phyloP scores from a whole-genome alignment of 2,329 filamentous ascomycete species.

The Colletotrichum limetticola region DNA sequence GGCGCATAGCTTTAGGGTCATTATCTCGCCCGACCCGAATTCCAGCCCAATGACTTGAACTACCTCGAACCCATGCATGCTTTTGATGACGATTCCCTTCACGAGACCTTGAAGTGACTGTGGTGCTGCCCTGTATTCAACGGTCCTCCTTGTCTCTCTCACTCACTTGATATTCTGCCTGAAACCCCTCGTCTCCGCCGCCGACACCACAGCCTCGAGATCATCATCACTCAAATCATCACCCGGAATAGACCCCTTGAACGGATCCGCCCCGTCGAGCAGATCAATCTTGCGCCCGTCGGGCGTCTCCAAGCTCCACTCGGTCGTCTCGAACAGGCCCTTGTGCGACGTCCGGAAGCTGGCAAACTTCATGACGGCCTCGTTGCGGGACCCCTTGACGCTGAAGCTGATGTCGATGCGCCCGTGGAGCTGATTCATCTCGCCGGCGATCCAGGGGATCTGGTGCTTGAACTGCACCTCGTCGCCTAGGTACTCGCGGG shows the following conservation, averaged over 20 bases:
- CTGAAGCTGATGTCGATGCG: conserved; percentile 87
- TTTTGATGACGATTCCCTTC: neutral
- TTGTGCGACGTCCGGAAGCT: conserved; percentile 74
- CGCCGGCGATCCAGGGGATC: conserved; percentile 85
- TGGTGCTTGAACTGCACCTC: conserved; percentile 83
- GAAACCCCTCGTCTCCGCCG: conserved; percentile 59
- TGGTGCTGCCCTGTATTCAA: neutral
- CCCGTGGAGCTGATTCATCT: conserved; percentile 94
- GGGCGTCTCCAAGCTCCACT: conserved; percentile 84
- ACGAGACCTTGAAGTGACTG: neutral
- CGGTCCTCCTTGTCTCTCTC: neutral
- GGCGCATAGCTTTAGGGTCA: conserved; percentile 27
- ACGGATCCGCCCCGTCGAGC: conserved; percentile 78
- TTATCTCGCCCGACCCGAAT: conserved; percentile 22
- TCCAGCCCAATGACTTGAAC: conserved; percentile 10
- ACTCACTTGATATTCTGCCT: conserved; percentile 54
- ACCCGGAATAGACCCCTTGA: conserved; percentile 60
- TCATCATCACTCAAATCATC: conserved; percentile 45
- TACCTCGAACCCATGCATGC: neutral
- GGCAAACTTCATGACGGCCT: conserved; percentile 82
- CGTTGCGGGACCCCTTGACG: conserved; percentile 81
- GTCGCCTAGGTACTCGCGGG: conserved; percentile 84
- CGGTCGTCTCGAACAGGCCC: conserved; percentile 82
- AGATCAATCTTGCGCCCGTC: conserved; percentile 75
- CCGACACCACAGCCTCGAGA: conserved; percentile 45